Evolutionary conservation across 495 filamentous ascomycete genomes (phyloP).

Genomic region (Xeromyces bisporus): DNA sequence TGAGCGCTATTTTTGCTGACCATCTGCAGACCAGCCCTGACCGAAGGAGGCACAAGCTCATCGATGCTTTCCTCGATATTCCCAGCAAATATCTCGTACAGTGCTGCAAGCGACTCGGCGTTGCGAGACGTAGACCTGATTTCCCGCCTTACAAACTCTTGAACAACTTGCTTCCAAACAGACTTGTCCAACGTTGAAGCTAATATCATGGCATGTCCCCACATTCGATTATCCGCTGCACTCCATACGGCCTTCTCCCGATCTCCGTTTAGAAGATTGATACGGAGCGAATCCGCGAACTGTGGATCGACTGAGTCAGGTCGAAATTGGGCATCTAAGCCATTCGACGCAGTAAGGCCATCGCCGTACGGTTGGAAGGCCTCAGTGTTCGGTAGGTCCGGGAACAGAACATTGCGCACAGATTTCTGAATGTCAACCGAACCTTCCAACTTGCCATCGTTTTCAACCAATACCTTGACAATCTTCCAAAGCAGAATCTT

Average conservation of each 20-base stretch:
- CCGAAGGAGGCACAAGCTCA: slow-evolving; percentile 88
- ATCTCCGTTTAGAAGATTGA: slow-evolving; percentile 58
- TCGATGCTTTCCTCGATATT: slow-evolving; percentile 91
- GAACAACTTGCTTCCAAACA: slow-evolving; percentile 80
- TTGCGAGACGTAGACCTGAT: slow-evolving; percentile 62
- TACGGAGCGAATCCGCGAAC: slow-evolving; percentile 51
- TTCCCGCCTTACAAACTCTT: slow-evolving; percentile 86
- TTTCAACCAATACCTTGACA: slow-evolving; percentile 59
- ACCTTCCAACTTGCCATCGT: slow-evolving; percentile 72
- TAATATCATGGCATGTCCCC: slow-evolving; percentile 91
- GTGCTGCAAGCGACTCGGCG: slow-evolving; percentile 67
- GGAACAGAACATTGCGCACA: slow-evolving; percentile 56
- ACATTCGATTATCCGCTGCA: slow-evolving; percentile 83
- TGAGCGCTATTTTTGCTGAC: slow-evolving; percentile 48
- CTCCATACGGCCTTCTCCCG: slow-evolving; percentile 85
- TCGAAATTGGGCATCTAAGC: slow-evolving; percentile 16
- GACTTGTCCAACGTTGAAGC: slow-evolving; percentile 52
- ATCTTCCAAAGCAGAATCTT: slow-evolving; percentile 80
- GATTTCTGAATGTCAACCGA: slow-evolving; percentile 53
- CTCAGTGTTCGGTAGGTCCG: slow-evolving; percentile 29
- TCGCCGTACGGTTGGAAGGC: slow-evolving; percentile 14
- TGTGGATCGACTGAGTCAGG: slow-evolving; percentile 49
- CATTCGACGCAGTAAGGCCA: slow-evolving; percentile 10
- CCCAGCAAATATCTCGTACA: slow-evolving; percentile 86
- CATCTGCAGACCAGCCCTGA: slow-evolving; percentile 81